Evolutionary conservation across 768 basidiomycete genomes (phyloP).

Genomic region (Naganishia onofrii): DNA sequence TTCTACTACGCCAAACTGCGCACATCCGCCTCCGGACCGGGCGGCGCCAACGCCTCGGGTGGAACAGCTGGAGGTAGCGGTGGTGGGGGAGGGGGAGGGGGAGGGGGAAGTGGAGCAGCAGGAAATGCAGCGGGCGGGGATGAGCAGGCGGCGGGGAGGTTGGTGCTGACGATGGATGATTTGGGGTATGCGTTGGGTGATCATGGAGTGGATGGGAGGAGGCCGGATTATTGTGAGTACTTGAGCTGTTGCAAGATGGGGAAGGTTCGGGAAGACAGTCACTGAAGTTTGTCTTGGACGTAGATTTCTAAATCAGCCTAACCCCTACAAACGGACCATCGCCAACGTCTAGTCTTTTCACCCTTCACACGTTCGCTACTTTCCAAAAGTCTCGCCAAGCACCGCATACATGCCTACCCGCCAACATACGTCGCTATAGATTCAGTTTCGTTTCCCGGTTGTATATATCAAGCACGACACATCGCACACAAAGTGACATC

Average conservation of each 20-base stretch:
- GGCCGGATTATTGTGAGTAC: conserved; percentile 76
- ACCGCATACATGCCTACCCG: too few relatives aligned
- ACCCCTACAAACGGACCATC: too few relatives aligned
- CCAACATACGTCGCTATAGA: neutral
- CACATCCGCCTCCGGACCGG: conserved; percentile 21
- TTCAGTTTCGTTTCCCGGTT: neutral
- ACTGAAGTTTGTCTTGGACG: neutral
- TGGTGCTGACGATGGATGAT: conserved; percentile 96
- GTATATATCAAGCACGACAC: neutral
- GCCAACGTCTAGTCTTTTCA: too few relatives aligned
- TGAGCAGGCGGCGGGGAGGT: conserved; percentile 66
- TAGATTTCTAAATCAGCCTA: too few relatives aligned
- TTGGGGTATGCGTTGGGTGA: conserved; percentile 87
- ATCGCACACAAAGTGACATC: neutral
- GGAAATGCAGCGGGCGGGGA: conserved; percentile 14
- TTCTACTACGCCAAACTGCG: conserved; percentile 97
- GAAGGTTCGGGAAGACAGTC: neutral
- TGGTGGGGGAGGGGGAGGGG: too few relatives aligned
- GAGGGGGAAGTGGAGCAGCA: neutral
- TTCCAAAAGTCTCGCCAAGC: too few relatives aligned
- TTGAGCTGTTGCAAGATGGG: neutral
- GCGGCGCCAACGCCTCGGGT: neutral
- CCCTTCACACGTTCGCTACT: too few relatives aligned
- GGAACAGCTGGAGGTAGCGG: neutral
- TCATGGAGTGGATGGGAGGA: conserved; percentile 89